phyloP scores from a whole-genome alignment of 1,284 basidiomycete species.

The Ustilago vetiveriae region DNA sequence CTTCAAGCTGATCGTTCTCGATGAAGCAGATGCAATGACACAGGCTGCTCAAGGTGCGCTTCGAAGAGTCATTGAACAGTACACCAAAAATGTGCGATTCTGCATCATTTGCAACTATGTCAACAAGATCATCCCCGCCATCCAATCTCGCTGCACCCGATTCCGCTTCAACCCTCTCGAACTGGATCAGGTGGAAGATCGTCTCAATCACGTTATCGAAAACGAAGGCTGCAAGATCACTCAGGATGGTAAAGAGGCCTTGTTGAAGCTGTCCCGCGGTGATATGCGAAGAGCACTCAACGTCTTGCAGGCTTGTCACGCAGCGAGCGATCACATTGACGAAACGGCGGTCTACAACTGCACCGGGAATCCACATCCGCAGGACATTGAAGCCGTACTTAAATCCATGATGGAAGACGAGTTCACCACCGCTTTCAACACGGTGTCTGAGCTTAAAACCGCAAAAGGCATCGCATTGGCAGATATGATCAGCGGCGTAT shows the following conservation, averaged over 20 bases:
- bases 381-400: slow-evolving; percentile 90
- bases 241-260: slow-evolving; percentile 83
- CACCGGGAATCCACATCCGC: slow-evolving; percentile 93
- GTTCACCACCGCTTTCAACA: slow-evolving; percentile 88
- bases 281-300: slow-evolving; percentile 98
- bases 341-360: slow-evolving; percentile 95
- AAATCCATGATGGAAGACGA: slow-evolving; percentile 96
- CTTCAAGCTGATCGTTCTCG: slow-evolving; percentile 96
- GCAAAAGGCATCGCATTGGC: slow-evolving; percentile 93
- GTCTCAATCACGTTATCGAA: slow-evolving; percentile 82
- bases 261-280: slow-evolving; percentile 90
- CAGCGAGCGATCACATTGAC: slow-evolving; percentile 86
- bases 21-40: slow-evolving; percentile 99
- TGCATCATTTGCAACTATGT: slow-evolving; percentile 99
- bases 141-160: slow-evolving; percentile 96
- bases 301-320: slow-evolving; percentile 95
- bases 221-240: slow-evolving; percentile 86
- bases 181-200: slow-evolving; percentile 82
- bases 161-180: slow-evolving; percentile 95
- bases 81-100: slow-evolving; percentile 97
- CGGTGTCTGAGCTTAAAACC: slow-evolving; percentile 85
- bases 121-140: slow-evolving; percentile 98
- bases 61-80: slow-evolving; percentile 96
- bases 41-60: slow-evolving; percentile 95
- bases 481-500: slow-evolving; percentile 91